Conservation (phyloP, 495 filamentous ascomycete species). For the Jackrogersella minutella region DNA sequence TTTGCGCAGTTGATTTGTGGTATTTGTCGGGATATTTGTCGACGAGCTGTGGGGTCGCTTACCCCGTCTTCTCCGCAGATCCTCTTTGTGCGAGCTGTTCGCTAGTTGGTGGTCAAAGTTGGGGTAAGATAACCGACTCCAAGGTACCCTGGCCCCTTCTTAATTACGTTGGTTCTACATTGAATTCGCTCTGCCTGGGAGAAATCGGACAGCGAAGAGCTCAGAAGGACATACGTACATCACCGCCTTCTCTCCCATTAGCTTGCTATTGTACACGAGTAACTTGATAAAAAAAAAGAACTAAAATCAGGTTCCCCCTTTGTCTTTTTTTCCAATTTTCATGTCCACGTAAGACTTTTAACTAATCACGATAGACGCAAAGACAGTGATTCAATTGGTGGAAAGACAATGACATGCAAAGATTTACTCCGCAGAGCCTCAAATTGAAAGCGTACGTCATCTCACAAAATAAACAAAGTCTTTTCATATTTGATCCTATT, state of each 20-base stretch:
- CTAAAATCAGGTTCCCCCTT: too few relatives aligned
- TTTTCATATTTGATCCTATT: not conserved
- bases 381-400: too few relatives aligned
- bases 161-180: too few relatives aligned
- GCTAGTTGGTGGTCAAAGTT: constrained; percentile 13
- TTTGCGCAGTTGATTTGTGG: constrained; percentile 6
- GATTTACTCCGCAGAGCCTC: constrained; percentile 6
- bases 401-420: not conserved
- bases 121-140: constrained; percentile 28
- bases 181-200: not conserved
- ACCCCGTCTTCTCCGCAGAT: constrained; percentile 15
- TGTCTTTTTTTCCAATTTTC: too few relatives aligned
- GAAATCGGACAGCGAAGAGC: too few relatives aligned
- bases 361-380: too few relatives aligned
- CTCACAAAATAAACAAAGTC: not conserved
- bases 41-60: constrained; percentile 15
- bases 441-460: not conserved
- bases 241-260: too few relatives aligned
- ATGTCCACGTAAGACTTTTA: too few relatives aligned
- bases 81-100: not conserved
- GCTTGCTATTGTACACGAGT: too few relatives aligned
- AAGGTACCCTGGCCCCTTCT: not conserved
- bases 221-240: too few relatives aligned
- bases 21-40: constrained; percentile 23
- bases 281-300: too few relatives aligned